These are phyloP conservation scores for Xylaria sp. DNA, from an alignment of 2,329 filamentous ascomycete species.

Conservation along the genomic window DNA sequence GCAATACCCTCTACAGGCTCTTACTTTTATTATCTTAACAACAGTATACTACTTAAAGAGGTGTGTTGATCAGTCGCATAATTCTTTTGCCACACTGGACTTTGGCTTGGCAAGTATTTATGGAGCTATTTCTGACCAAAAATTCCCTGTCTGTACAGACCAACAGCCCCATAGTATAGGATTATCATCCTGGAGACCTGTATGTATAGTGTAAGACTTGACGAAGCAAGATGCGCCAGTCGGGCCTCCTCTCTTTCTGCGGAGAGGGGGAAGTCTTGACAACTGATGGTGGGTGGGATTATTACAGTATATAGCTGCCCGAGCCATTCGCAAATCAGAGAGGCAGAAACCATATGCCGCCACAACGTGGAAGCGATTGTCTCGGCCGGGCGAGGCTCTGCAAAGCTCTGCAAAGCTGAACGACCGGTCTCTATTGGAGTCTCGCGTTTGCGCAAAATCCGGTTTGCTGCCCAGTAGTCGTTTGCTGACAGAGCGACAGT, in stretches of 20 bases:
- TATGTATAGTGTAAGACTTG: too few species aligned
- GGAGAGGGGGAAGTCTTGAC: background rate
- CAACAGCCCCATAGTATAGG: too few species aligned
- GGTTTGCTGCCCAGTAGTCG: slow-evolving; percentile 13
- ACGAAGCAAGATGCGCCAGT: slow-evolving; percentile 4
- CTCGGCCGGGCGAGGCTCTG: slow-evolving; percentile 27
- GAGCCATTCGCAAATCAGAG: background rate
- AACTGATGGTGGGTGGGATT: slow-evolving; percentile 9
- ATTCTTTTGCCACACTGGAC: too few species aligned
- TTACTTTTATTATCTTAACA: too few species aligned
- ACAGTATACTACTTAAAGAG: too few species aligned
- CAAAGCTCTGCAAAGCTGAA: background rate
- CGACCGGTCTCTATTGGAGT: background rate
- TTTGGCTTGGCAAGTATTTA: too few species aligned
- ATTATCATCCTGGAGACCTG: too few species aligned
- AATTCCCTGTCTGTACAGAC: too few species aligned
- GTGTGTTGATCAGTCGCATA: too few species aligned
- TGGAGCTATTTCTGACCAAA: too few species aligned
- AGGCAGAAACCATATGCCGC: background rate
- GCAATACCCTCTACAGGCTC: too few species aligned
- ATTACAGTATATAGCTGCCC: background rate
- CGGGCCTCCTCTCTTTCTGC: background rate
- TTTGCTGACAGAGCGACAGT: slow-evolving; percentile 20
- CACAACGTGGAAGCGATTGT: slow-evolving; percentile 4
- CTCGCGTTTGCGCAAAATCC: slow-evolving; percentile 7